These are phyloP conservation scores for Colletotrichum sp. DNA, from an alignment of 2,329 filamentous ascomycete species.

Conservation along the genomic window DNA sequence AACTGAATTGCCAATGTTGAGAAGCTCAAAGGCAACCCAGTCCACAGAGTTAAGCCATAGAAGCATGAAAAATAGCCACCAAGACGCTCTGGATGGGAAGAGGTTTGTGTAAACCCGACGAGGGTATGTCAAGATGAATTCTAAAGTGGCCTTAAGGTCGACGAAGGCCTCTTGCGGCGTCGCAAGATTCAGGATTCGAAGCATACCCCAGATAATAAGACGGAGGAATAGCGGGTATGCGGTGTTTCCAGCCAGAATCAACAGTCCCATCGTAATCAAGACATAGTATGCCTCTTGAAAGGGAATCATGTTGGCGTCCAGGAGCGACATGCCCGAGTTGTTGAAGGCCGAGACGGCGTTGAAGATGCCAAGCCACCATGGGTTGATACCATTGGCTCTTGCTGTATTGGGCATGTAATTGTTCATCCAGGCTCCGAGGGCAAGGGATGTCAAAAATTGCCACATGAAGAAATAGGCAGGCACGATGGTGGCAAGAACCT, in stretches of 20 bases:
- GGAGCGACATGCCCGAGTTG: slow-evolving; percentile 72
- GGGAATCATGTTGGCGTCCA: slow-evolving; percentile 71
- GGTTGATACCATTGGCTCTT: slow-evolving; percentile 61
- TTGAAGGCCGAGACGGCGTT: slow-evolving; percentile 74
- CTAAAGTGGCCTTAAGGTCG: slow-evolving; percentile 53
- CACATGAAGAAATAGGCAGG: slow-evolving; percentile 65
- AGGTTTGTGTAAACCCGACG: slow-evolving; percentile 67
- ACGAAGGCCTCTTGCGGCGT: slow-evolving; percentile 40
- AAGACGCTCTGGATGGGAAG: slow-evolving; percentile 68
- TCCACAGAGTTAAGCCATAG: slow-evolving; percentile 66
- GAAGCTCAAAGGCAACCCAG: slow-evolving; percentile 69
- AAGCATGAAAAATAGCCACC: slow-evolving; percentile 69
- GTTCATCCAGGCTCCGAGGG: slow-evolving; percentile 67
- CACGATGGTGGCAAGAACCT: slow-evolving; percentile 63
- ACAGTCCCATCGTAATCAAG: slow-evolving; percentile 56
- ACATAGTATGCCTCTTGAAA: slow-evolving; percentile 60
- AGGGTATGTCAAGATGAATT: slow-evolving; percentile 61
- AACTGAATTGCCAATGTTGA: slow-evolving; percentile 66
- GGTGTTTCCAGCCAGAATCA: slow-evolving; percentile 70
- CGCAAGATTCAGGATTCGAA: slow-evolving; percentile 43
- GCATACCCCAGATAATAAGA: slow-evolving; percentile 60
- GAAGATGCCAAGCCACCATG: slow-evolving; percentile 74
- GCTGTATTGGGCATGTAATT: slow-evolving; percentile 54
- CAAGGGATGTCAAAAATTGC: slow-evolving; percentile 63
- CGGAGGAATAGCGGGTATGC: slow-evolving; percentile 69